Percentiles rank a stretch among this genome's conserved stretches.
These are phyloP conservation scores for Puccinellia tenuiflora DNA, from an alignment of 176 grass and related monocot species.

Conservation along the genomic window DNA sequence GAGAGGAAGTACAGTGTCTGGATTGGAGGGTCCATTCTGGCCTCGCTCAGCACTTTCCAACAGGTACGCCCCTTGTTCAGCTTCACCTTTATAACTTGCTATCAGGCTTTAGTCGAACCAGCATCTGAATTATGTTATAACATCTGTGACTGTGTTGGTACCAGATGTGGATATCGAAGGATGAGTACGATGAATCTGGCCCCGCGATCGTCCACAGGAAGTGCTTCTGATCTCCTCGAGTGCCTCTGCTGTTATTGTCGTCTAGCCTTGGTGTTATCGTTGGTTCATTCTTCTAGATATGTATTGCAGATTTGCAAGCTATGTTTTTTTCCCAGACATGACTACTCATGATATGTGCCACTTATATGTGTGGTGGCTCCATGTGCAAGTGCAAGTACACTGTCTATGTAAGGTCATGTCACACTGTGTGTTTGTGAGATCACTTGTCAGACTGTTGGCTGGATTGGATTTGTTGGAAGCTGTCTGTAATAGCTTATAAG, in stretches of 20 bases:
- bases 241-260: background rate
- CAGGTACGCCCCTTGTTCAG: conserved; percentile 34
- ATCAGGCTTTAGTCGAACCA: background rate
- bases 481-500: conserved; percentile 25
- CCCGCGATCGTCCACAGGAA: conserved; percentile 75
- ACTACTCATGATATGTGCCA: background rate
- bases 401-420: background rate
- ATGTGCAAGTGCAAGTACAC: conserved; percentile 7
- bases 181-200: conserved; percentile 62
- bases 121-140: conserved; percentile 10
- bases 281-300: conserved; percentile 27
- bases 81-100: background rate
- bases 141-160: background rate
- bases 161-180: conserved; percentile 85
- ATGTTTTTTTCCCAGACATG: conserved; percentile 17
- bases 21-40: conserved; percentile 71
- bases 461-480: conserved; percentile 23
- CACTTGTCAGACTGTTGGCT: conserved; percentile 27
- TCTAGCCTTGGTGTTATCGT: conserved; percentile 16
- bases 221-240: conserved; percentile 43
- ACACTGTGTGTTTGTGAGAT: conserved; percentile 8
- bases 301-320: conserved; percentile 38
- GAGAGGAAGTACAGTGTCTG: conserved; percentile 81
- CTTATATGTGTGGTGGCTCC: conserved; percentile 2
- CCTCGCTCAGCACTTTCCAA: conserved; percentile 78